Base-by-base conservation (phyloP, 2,329 filamentous ascomycete species). In the Ascosphaera apis region DNA sequence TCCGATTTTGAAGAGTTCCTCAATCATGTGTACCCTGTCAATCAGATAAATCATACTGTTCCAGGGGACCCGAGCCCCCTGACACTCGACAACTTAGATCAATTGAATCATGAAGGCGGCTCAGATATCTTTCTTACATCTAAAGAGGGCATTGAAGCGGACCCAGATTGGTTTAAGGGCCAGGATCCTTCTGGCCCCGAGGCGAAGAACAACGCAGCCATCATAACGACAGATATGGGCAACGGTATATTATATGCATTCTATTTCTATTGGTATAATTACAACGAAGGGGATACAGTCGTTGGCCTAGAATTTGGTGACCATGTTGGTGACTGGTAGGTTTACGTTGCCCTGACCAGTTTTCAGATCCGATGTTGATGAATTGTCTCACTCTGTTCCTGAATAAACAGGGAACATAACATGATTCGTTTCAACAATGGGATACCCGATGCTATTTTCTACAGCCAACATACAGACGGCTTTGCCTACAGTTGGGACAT, bases 391-490 rank as follows among this genome's bases (percentile, higher is more conserved):
- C 30, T 44, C 28, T 34, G 1, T 16, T n/a, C 7, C 9, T 27
- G 30, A 8, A 21, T 35, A 5, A 34, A 7, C 30, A 65, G 63
- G 69, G 71, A 76, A 47, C 70, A 76, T 48, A 71, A 66, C 37
- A 73, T 74, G 69, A 57, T 78, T 21, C 69, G 72, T 8, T 78
- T 78, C 50, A 36, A 56, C 12, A 57, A 72, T 37, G 66, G 66
- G 7, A 41, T 45, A 1, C 72, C 72, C 0, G 50, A 61, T 41
- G 56, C 60, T 1, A 48, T 76, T 9, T 77, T 70, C 68, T 76
- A 63, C 46, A 68, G 63, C 36, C 72, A 76, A 46, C 73, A 77
- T 48, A 52, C 58, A 19, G 60, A 63, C 41, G 73, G 73, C 3
- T 58, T 76, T 49, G 72, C 72, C 1, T 76, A 76, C 49, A 61